These are phyloP conservation scores for Immersiella caudata DNA, from an alignment of 495 filamentous ascomycete species.

Conservation along the genomic window DNA sequence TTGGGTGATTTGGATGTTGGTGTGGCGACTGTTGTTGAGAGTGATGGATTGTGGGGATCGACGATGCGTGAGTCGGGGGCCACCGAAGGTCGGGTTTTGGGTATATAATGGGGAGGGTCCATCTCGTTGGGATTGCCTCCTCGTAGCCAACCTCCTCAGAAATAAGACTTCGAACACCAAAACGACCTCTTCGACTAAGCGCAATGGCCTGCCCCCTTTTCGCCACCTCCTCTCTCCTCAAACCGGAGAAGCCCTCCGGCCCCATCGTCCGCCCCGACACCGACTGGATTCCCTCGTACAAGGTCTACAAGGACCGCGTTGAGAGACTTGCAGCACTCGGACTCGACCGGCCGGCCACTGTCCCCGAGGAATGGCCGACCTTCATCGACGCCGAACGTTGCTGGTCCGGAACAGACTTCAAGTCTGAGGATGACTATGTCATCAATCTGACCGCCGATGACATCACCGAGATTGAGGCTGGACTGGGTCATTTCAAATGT, in stretches of 20 bases:
- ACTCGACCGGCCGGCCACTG: conserved; percentile 31
- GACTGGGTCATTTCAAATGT: conserved; percentile 34
- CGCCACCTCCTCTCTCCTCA: background rate
- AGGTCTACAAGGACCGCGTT: conserved; percentile 35
- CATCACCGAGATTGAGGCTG: conserved; percentile 33
- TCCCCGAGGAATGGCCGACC: conserved; percentile 33
- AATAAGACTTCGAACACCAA: too few relatives aligned
- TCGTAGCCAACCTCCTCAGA: conserved; percentile 3
- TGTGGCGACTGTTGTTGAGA: background rate
- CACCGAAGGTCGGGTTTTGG: background rate
- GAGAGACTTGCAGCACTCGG: conserved; percentile 26
- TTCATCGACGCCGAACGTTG: conserved; percentile 28
- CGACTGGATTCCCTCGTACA: conserved; percentile 36
- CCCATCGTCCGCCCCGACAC: conserved; percentile 33
- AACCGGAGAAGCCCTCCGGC: background rate
- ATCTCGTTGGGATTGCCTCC: background rate
- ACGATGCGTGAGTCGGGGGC: background rate
- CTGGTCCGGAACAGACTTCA: conserved; percentile 35
- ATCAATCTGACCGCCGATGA: conserved; percentile 29
- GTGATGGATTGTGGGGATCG: background rate
- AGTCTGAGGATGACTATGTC: conserved; percentile 32
- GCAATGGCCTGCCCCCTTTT: conserved; percentile 18
- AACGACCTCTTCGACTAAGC: too few relatives aligned
- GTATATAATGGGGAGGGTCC: background rate
- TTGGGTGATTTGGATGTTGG: background rate